Conservation (phyloP, 176 grass and related monocot genomes). For the Cenchrus purpureus region DNA sequence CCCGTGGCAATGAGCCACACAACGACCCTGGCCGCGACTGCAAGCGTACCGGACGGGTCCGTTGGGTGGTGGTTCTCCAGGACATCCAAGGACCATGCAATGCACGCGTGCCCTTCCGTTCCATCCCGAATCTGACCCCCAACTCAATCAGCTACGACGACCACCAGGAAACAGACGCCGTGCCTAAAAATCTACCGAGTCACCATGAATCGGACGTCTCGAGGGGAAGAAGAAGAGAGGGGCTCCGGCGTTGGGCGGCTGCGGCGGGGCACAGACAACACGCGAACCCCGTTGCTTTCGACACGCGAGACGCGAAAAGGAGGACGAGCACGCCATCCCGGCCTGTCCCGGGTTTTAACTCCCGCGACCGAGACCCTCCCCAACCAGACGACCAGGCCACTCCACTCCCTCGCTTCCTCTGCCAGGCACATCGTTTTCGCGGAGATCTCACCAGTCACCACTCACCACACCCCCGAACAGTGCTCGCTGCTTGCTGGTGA, state of each 20-base stretch:
- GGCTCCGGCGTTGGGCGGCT: background rate
- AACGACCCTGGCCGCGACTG: too few species aligned
- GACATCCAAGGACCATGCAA: background rate
- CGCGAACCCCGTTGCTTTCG: background rate
- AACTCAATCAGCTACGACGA: too few species aligned
- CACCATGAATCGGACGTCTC: background rate
- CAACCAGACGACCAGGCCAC: background rate
- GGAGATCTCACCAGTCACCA: background rate
- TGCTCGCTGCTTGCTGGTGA: background rate
- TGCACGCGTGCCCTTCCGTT: background rate
- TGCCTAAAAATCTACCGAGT: background rate
- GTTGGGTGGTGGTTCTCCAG: background rate
- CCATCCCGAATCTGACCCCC: background rate
- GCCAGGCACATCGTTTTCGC: conserved; percentile 1
- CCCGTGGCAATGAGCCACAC: background rate
- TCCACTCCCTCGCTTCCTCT: background rate
- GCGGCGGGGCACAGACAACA: too few species aligned
- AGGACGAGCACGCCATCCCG: background rate
- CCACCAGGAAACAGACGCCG: background rate
- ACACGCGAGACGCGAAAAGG: background rate
- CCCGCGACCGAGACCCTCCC: too few species aligned
- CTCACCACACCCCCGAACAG: too few species aligned
- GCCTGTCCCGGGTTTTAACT: background rate
- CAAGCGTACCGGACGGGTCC: background rate
- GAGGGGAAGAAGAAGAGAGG: too few species aligned